A percentile compares a stretch with the other conserved stretches of the same genome.
Evolutionary conservation across 495 filamentous ascomycete species (phyloP).

Genomic region (Talaromyces borbonicus): DNA sequence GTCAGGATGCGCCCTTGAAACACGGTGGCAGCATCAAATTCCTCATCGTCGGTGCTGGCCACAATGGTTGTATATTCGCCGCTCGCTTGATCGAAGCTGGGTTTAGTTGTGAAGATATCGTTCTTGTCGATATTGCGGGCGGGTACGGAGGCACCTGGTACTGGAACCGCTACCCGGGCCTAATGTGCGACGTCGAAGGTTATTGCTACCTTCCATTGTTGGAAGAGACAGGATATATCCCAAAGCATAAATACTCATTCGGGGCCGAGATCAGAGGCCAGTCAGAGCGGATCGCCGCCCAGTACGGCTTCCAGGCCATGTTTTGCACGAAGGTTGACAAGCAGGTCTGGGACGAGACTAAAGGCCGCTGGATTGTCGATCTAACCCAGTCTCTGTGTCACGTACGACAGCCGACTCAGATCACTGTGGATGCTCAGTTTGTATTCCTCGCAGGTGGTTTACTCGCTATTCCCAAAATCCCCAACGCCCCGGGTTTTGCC

Average conservation of each 20-base stretch:
- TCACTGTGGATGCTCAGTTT: slow-evolving; percentile 12
- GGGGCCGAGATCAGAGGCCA: slow-evolving; percentile 19
- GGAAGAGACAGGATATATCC: slow-evolving; percentile 52
- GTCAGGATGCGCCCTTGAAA: no score
- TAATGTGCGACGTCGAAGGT: slow-evolving; percentile 23
- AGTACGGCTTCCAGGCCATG: slow-evolving; percentile 39
- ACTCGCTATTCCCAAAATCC: slow-evolving; percentile 17
- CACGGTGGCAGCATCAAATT: no score
- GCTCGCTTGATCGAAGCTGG: slow-evolving; percentile 41
- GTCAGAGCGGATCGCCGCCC: slow-evolving; percentile 15
- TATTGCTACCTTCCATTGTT: slow-evolving; percentile 40
- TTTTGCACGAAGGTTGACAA: slow-evolving; percentile 22
- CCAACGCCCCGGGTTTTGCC: slow-evolving; percentile 11
- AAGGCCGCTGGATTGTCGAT: slow-evolving; percentile 29
- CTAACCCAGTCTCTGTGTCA: slow-evolving; percentile 21
- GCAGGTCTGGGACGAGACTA: slow-evolving; percentile 14
- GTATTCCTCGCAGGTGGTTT: slow-evolving; percentile 14
- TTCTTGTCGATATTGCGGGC: slow-evolving; percentile 37
- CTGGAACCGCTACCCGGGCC: slow-evolving; percentile 31
- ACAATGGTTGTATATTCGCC: slow-evolving; percentile 38
- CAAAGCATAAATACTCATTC: slow-evolving; percentile 23
- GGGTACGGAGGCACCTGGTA: slow-evolving; percentile 46
- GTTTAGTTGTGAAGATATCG: slow-evolving; percentile 32
- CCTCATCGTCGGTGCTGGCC: slow-evolving; percentile 42
- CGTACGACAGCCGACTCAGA: slow-evolving; percentile 2